Evolutionary conservation across 345 rosid species (phyloP), one percentile per base, ranked within the genome.

Genomic region (Chamaenerion angustifolium): DNA sequence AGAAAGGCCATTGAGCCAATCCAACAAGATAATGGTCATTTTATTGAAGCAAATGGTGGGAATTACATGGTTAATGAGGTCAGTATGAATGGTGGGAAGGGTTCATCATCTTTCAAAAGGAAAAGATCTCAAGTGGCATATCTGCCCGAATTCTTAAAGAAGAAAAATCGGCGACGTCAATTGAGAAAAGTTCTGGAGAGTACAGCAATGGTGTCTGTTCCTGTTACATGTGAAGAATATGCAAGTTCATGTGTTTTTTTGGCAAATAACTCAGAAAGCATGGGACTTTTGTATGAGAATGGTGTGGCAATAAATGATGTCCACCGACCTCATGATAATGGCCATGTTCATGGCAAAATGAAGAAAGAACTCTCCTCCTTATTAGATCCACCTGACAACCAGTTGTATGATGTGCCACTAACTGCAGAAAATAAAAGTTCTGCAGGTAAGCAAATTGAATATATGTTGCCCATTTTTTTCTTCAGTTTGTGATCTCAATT

Each of bases 171-270:
- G 6, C 86, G 80, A 48, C 73, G 95, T 16, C 94, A 82, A 19
- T 63, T 93, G 68, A 81, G 87, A 11, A 79, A 93, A 71, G 99
- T 93, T 57, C 66, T 93, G 67, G 85, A 88, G 77, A 79, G 87
- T 63, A 85, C 95, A 16, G 73, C 68, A 13, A 68, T 75, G 72
- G 70, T 75, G 14, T 74, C 78, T 61, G 81, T 79, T 62, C 94
- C 94, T 57, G 79, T 77, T 63, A 60, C 60, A 17, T 78, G 80
- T 67, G 71, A 93, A 57, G 88, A 84, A 59, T 68, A 71, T 68
- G 80, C 73, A 43, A 67, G 65, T 61, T 75, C 80, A 40, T 73
- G 76, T 43, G 68, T 35, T 70, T 68, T 46, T 75, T 64, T 64
- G 71, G 60, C n/a, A 78, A 72, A 66, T 52, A 83, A 76, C 71